These are phyloP conservation scores for Pulicaria dysenterica DNA, from an alignment of 129 eudicot species.

Conservation along the genomic window DNA sequence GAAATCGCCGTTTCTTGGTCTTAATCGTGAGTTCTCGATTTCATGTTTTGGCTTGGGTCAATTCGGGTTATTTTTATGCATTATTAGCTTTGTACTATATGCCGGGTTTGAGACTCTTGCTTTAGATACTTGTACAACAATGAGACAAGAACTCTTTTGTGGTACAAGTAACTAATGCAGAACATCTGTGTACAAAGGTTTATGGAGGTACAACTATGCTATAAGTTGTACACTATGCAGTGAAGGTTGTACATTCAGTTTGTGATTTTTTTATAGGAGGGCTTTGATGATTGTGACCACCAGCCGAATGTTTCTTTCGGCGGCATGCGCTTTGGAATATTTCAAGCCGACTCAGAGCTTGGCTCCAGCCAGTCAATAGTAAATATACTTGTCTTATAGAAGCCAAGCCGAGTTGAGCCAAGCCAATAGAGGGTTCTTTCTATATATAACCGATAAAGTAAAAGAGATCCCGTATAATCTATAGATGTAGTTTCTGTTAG, in stretches of 20 bases:
- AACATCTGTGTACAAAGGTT: neutral
- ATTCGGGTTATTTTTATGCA: too few relatives aligned
- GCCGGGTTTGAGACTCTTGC: neutral
- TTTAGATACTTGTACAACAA: conserved; percentile 9
- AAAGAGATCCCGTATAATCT: conserved; percentile 23
- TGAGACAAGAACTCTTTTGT: conserved; percentile 4
- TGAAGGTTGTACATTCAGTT: conserved; percentile 1
- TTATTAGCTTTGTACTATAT: too few relatives aligned
- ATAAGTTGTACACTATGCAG: neutral
- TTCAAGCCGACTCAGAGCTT: conserved; percentile 21
- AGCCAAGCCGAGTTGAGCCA: neutral
- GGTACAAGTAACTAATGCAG: conserved; percentile 17
- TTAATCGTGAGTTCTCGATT: neutral
- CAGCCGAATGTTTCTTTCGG: conserved; percentile 32
- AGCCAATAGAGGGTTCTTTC: conserved; percentile 25
- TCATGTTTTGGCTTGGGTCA: neutral
- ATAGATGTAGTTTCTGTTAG: conserved; percentile 13
- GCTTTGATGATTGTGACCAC: conserved; percentile 41
- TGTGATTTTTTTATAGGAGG: conserved; percentile 11
- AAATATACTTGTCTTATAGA: neutral
- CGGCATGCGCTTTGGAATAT: conserved; percentile 39
- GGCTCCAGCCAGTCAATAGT: neutral
- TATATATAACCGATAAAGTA: conserved; percentile 27
- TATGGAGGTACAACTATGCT: neutral
- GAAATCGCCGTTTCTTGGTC: conserved; percentile 12